Conservation (phyloP, 2,329 filamentous ascomycete genomes). For the Apiospora sp. region DNA sequence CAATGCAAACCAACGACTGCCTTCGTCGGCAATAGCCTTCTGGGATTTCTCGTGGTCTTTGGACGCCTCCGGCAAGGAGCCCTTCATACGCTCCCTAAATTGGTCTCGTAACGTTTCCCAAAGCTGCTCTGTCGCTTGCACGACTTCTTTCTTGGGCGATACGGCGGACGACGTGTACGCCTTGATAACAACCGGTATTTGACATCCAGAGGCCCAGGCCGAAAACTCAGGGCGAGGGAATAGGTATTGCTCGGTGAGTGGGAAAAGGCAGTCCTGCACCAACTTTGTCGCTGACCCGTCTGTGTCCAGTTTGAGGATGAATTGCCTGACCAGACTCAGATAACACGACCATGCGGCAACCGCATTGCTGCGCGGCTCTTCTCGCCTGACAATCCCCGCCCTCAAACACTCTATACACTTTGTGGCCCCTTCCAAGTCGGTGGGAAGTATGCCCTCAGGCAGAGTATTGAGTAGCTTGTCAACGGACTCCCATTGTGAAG, state of each 20-base stretch:
- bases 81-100: slow-evolving; percentile 72
- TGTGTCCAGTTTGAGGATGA: slow-evolving; percentile 56
- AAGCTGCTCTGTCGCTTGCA: slow-evolving; percentile 59
- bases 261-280: slow-evolving; percentile 58
- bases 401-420: slow-evolving; percentile 73
- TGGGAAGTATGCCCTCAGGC: slow-evolving; percentile 60
- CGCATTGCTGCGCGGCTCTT: slow-evolving; percentile 76
- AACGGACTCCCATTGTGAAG: slow-evolving; percentile 77
- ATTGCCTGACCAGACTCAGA: slow-evolving; percentile 66
- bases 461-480: slow-evolving; percentile 68
- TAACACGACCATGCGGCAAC: slow-evolving; percentile 79
- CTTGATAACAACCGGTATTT: slow-evolving; percentile 52
- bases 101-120: slow-evolving; percentile 70
- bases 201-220: slow-evolving; percentile 44
- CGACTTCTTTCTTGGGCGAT: slow-evolving; percentile 50
- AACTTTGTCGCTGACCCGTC: slow-evolving; percentile 54
- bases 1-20: slow-evolving; percentile 72
- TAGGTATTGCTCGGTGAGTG: slow-evolving; percentile 63
- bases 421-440: slow-evolving; percentile 59
- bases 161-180: slow-evolving; percentile 55
- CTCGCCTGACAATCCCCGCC: slow-evolving; percentile 74
- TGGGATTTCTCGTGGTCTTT: slow-evolving; percentile 80
- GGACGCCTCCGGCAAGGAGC: slow-evolving; percentile 82
- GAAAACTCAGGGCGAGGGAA: slow-evolving; percentile 52
- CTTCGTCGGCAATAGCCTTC: slow-evolving; percentile 69